A percentile compares a stretch with the other conserved stretches of the same genome.
These are phyloP conservation scores for Phaffia rhodozyma DNA, from an alignment of 1,284 basidiomycete species.

Conservation along the genomic window DNA sequence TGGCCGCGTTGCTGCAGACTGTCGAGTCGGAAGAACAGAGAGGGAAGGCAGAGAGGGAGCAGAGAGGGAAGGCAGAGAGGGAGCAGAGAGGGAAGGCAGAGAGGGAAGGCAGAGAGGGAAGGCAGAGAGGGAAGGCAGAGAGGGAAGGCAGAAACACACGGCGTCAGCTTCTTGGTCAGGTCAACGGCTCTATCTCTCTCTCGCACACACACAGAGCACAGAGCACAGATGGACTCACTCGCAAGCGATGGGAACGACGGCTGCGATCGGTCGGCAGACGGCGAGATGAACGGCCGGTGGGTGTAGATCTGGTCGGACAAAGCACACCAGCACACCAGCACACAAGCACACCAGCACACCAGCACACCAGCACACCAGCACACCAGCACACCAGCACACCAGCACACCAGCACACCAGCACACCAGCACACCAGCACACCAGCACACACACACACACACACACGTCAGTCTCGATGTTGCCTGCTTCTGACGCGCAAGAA, in stretches of 20 bases:
- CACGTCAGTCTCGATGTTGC: background rate
- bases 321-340: too few species aligned
- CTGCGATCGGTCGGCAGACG: background rate
- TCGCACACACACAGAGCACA: conserved; percentile 91
- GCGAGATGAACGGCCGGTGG: conserved; percentile 60
- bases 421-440: too few species aligned
- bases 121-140: background rate
- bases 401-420: too few species aligned
- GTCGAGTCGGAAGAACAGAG: background rate
- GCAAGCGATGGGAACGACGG: conserved; percentile 40
- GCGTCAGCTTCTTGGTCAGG: too few species aligned
- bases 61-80: background rate
- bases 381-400: too few species aligned
- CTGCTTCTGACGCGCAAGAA: background rate
- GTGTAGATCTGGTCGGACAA: conserved; percentile 45
- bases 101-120: background rate
- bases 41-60: too few species aligned
- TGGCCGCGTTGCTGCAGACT: too few species aligned
- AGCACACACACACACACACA: background rate
- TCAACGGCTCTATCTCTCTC: conserved; percentile 49
- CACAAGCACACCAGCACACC: too few species aligned
- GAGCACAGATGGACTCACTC: conserved; percentile 54
- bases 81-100: background rate
- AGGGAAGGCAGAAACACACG: too few species aligned
- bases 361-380: too few species aligned